Evolutionary conservation across 2,329 filamentous ascomycete genomes (phyloP), one percentile per base, ranked within the genome.

Genomic region (Zymoseptoria passerinii): DNA sequence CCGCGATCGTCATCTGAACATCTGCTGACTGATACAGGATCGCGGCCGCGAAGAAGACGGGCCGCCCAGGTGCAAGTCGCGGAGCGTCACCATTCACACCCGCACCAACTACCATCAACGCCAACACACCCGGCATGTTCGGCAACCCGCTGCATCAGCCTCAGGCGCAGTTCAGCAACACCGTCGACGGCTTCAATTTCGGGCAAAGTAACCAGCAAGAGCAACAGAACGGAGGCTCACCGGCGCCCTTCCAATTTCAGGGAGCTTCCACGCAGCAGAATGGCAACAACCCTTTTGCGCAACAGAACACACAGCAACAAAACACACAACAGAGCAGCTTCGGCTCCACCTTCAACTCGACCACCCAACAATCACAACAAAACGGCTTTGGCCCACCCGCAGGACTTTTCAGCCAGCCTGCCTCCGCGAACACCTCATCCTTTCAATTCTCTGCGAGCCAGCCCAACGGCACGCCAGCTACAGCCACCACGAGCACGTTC

Each of bases 381-480:
- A 65, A 61, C 53, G 59, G 63, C 54, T 64, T 61, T 54, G 56
- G 56, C 50, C 56, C 56, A 16, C 35, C 35, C 16, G 35, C 35
- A 40, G 52, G 50, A 48, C 28, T 59, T 16, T 63, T 63, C 59
- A 60, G 54, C 48, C 63, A 65, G 40, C 53, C 53, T 9, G 58
- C 57, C 19, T 59, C 59, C 48, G 59, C 59, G 44, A 60, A 44
- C 20, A 61, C 59, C 20, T 40, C 35, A 40, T 59, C 54, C 29
- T 63, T 61, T 35, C 51, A 54, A 58, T 57, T 50, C 49, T 52
- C 55, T n/a, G 54, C 53, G 16, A 54, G 52, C 6, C 63, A 60
- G 50, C 59, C 63, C 51, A 61, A 63, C 54, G 61, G 59, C 50
- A 58, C 55, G n/a, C 53, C 57, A 27, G 58, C 59, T 29, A 58